Conservation (phyloP, 2,329 filamentous ascomycete genomes). For the Davidsoniella eucalypti region DNA sequence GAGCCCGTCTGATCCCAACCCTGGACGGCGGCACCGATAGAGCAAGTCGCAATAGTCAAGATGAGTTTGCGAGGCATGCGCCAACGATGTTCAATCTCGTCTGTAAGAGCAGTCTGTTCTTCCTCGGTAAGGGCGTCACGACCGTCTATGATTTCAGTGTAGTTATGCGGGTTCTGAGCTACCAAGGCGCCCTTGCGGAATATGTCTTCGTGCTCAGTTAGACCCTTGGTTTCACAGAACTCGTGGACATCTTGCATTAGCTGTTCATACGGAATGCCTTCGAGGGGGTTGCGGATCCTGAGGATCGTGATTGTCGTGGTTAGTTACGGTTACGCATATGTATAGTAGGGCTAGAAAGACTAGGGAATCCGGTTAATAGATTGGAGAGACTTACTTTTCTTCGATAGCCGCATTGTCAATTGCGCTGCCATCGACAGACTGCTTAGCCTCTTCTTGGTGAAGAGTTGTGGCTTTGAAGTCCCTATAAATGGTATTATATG, state of each 20-base stretch:
- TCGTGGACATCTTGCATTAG: conserved; percentile 35
- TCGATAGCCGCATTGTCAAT: conserved; percentile 23
- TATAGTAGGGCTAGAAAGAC: neutral
- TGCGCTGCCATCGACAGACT: neutral
- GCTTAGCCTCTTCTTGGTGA: conserved; percentile 13
- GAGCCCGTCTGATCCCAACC: conserved; percentile 50
- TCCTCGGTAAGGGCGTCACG: conserved; percentile 18
- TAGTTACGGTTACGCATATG: neutral
- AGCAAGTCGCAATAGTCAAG: conserved; percentile 34
- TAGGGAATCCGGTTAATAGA: neutral
- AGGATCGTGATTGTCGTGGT: neutral
- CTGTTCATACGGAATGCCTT: conserved; percentile 31
- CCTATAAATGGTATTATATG: neutral
- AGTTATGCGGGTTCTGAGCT: conserved; percentile 17
- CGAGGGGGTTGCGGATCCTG: conserved; percentile 31
- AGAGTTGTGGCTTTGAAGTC: neutral
- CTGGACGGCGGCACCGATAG: conserved; percentile 38
- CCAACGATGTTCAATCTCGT: conserved; percentile 43
- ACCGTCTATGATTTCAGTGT: conserved; percentile 15
- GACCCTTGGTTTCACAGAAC: conserved; percentile 32
- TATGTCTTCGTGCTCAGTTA: conserved; percentile 31
- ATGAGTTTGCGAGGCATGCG: conserved; percentile 29
- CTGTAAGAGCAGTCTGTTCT: conserved; percentile 21
- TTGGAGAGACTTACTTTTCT: conserved; percentile 24
- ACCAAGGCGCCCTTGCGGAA: conserved; percentile 24